Percentiles rank a stretch among this genome's conserved stretches.
Conservation (phyloP, 768 basidiomycete species). For the Clathrus columnatus region DNA sequence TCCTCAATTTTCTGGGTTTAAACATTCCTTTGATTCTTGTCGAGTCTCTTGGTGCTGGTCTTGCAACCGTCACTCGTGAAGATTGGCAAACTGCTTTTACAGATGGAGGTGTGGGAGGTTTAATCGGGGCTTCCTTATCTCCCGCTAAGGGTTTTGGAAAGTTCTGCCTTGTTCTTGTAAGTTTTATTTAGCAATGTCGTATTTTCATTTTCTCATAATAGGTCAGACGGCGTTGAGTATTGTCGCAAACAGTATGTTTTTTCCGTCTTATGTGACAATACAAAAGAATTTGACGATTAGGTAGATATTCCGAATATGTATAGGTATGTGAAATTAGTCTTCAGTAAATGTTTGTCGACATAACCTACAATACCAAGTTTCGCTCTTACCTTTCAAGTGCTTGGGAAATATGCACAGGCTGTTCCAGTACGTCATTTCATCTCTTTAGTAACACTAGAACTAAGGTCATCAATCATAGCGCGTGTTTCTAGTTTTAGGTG, state of each 20-base stretch:
- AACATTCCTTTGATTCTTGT: conserved; percentile 26
- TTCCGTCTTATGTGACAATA: neutral
- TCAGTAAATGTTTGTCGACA: neutral
- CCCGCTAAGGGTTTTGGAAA: conserved; percentile 35
- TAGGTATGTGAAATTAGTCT: conserved; percentile 12
- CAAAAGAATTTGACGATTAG: neutral
- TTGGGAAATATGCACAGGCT: conserved; percentile 31
- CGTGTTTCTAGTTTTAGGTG: conserved; percentile 28
- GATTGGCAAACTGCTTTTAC: conserved; percentile 29
- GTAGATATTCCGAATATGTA: conserved; percentile 36
- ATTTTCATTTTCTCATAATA: neutral
- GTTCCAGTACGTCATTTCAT: conserved; percentile 27
- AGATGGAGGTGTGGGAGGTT: conserved; percentile 34
- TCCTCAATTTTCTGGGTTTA: conserved; percentile 30
- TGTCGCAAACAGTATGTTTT: conserved; percentile 31
- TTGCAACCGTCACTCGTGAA: conserved; percentile 26
- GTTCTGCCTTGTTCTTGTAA: conserved; percentile 36
- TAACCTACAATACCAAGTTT: conserved; percentile 22
- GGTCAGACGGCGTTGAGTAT: conserved; percentile 27
- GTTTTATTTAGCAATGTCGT: neutral
- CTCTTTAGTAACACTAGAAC: neutral
- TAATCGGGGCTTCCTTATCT: conserved; percentile 33
- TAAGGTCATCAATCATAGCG: conserved; percentile 14
- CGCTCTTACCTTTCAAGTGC: conserved; percentile 36
- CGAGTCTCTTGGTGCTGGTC: conserved; percentile 39